Base-by-base conservation (phyloP, 257 asterid genomes). In the Thymus mandschuricus region DNA sequence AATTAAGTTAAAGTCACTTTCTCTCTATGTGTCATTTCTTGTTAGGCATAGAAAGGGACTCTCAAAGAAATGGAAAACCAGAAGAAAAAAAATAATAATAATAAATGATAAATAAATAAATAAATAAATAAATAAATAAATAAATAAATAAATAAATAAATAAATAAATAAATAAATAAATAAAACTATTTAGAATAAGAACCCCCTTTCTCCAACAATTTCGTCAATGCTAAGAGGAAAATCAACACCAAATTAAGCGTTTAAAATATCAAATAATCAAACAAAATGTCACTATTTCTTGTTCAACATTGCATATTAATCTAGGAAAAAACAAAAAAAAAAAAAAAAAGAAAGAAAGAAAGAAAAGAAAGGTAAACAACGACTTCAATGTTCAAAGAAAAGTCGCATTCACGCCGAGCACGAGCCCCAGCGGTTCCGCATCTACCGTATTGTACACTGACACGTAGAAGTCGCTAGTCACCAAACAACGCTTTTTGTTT, bases 351-450 rank as follows among this genome's bases (percentile, higher is more conserved):
- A 43, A 15, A 33, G 8, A 30, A 9, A 9, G 0, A 38, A 5
- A 38, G 8, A 1, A 4, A 21, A 21, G 21, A 21, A 21, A 21
- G 21, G 44, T 38, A 3, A 3, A 44, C 9, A 10, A 60, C 35
- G 72, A 72, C 31, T 12, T 73, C 48, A 21, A 59, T 64, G 8
- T 12, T 73, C 48, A 21, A 59, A 70, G 8, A 4, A 9, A 64
- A 76, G 84, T 80, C 84, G 76, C 79, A 66, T 76, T 67, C 81
- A 55, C 76, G 58, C 51, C 15, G 3, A 1, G 34, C 79, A 76
- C 79, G 84, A 79, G 80, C 76, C 49, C 59, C 83, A 79, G 66
- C 80, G 80, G 83, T 58, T 58, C 62, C 64, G 10, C 55, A 73
- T 68, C 84, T 72, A 76, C 76, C 73, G 59, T 76, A 44, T 80